Percentiles rank a stretch among this genome's conserved stretches.
These are phyloP conservation scores for Cymodocea nodosa DNA, from an alignment of 116 monocot species.

Conservation along the genomic window DNA sequence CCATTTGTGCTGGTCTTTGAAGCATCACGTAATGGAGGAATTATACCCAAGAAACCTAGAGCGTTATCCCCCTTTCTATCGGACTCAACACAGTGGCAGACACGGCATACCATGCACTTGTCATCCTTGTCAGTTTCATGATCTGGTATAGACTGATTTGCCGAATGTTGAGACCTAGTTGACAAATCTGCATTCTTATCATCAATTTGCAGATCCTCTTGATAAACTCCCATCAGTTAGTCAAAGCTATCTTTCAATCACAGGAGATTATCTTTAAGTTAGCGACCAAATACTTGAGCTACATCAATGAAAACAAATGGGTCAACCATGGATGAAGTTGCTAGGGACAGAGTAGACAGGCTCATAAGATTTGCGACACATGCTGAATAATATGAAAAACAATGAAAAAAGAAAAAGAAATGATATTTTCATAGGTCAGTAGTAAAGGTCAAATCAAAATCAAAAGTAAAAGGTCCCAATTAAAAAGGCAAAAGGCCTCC, in stretches of 20 bases:
- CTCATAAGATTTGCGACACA: too few relatives aligned
- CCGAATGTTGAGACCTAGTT: constrained; percentile 6
- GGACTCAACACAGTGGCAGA: constrained; percentile 69
- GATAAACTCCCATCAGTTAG: constrained; percentile 6
- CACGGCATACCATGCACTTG: constrained; percentile 32
- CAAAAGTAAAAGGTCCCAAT: background rate
- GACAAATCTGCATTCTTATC: background rate
- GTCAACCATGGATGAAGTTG: too few relatives aligned
- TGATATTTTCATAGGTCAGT: background rate
- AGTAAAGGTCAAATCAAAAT: background rate
- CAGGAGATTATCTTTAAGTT: too few relatives aligned
- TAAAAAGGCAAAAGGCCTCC: background rate
- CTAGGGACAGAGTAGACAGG: too few relatives aligned
- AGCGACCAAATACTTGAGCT: too few relatives aligned
- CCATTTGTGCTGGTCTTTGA: constrained; percentile 11
- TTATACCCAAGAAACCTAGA: constrained; percentile 50
- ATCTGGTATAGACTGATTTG: constrained; percentile 11
- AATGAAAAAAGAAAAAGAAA: too few relatives aligned
- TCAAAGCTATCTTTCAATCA: background rate
- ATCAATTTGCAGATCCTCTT: constrained; percentile 18
- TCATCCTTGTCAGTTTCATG: constrained; percentile 23
- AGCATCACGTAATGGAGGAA: constrained; percentile 29
- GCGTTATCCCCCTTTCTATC: constrained; percentile 48
- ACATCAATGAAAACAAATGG: too few relatives aligned
- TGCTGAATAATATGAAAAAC: too few relatives aligned